Base-by-base conservation (phyloP, 148 eudicot species). In the Bassia scoparia region DNA sequence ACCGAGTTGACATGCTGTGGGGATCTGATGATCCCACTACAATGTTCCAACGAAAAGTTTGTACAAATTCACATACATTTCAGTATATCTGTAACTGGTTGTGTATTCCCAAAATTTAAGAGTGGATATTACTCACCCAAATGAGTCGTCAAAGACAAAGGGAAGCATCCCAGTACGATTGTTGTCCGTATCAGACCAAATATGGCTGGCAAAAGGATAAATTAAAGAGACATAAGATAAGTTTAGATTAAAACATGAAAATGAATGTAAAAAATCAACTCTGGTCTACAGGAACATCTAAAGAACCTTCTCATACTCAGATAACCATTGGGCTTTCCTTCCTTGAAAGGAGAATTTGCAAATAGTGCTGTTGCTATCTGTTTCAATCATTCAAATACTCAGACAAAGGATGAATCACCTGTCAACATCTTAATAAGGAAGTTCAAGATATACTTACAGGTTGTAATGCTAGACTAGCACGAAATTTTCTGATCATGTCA, bases 281-380 rank as follows among this genome's bases (percentile, higher is more conserved):
- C 53, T 44, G 12, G 44, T 21, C 13, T 63, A 33, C 46, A 43
- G 74, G 37, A 59, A 77, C 35, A 73, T 55, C 44, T 60, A 61
- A 30, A 67, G 68, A 46, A 74, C 99, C 97, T 92, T 84, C 99
- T 87, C 99, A 83, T 92, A 83, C 99, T 90, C 73, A 96, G 90
- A 83, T 84, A 96, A 77, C 92, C 99, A 83, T 92, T 96, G 26
- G 95, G 97, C 81, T 86, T 96, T 76, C 95, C 99, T 85, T 96
- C 99, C 53, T 81, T 92, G 80, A 96, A 96, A 79, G 99, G 99
- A 31, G 99, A 96, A 87, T 96, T 96, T 20, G 99, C 96, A 87
- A 96, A 96, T 64, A 96, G 81, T 16, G 99, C 92, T 26, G 99
- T 95, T 46, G 99, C 97, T 70, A 96, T 85, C 99, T 92, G 92